Percentiles rank a stretch among this genome's conserved stretches.
phyloP scores from a whole-genome alignment of 208 protist species.

The Trypanosoma lewisi region DNA sequence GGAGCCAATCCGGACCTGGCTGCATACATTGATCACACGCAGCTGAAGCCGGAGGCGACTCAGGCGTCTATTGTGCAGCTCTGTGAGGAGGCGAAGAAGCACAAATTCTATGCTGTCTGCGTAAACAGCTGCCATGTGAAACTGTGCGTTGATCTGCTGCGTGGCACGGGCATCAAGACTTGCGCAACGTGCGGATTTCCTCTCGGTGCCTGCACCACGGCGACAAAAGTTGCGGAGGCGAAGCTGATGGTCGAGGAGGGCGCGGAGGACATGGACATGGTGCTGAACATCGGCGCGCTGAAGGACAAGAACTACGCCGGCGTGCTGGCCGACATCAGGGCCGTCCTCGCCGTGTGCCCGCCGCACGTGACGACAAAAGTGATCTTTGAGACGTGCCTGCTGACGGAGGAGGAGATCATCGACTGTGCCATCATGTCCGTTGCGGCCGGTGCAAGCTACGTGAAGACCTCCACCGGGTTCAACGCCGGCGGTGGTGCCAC shows the following conservation, averaged over 20 bases:
- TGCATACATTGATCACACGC: constrained; percentile 92
- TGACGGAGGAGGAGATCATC: constrained; percentile 88
- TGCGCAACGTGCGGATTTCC: constrained; percentile 90
- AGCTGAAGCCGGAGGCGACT: constrained; percentile 83
- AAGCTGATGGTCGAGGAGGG: constrained; percentile 56
- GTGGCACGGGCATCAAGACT: constrained; percentile 48
- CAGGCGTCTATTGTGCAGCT: constrained; percentile 62
- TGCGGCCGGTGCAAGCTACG: constrained; percentile 86
- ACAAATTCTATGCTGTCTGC: constrained; percentile 91
- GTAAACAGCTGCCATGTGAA: constrained; percentile 88
- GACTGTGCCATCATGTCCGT: constrained; percentile 85
- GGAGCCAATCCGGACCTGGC: constrained; percentile 29
- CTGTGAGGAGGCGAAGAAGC: constrained; percentile 80
- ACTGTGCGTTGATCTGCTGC: constrained; percentile 40
- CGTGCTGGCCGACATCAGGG: constrained; percentile 88
- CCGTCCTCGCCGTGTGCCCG: constrained; percentile 49
- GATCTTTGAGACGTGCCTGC: constrained; percentile 93
- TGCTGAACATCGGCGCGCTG: constrained; percentile 90
- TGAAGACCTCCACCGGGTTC: constrained; percentile 97
- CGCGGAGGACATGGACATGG: constrained; percentile 95
- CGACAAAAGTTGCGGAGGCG: constrained; percentile 87
- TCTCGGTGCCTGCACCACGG: constrained; percentile 79
- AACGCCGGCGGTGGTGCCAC: constrained; percentile 80
- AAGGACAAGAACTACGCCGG: constrained; percentile 81
- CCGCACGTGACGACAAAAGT: constrained; percentile 70